These are phyloP conservation scores for Salix arbutifolia DNA, from an alignment of 345 rosid genomes.

Conservation along the genomic window DNA sequence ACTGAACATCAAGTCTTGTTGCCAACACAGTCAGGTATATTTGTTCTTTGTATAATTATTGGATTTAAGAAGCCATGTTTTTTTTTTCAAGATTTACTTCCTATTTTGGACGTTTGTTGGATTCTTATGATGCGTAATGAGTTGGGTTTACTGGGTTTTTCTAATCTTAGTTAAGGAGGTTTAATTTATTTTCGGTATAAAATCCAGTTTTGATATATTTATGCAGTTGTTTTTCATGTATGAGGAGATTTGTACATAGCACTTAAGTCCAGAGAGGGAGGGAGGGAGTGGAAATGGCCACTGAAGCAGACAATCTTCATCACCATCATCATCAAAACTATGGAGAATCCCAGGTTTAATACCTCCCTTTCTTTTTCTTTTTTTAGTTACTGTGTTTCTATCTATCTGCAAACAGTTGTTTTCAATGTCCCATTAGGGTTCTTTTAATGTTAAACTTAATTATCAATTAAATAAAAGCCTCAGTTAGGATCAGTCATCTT, in stretches of 20 bases:
- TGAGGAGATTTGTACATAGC: not conserved
- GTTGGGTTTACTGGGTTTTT: not conserved
- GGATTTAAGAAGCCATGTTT: not conserved
- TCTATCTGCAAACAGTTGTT: not conserved
- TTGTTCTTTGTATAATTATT: not conserved
- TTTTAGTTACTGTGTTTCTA: not conserved
- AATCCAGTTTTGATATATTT: too few species aligned
- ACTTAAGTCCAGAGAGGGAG: not conserved
- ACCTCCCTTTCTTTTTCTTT: not conserved
- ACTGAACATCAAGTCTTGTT: not conserved
- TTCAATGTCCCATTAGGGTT: not conserved
- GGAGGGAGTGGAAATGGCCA: not conserved
- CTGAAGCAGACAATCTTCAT: not conserved
- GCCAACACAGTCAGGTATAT: not conserved
- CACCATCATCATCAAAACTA: not conserved
- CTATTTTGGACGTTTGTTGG: not conserved
- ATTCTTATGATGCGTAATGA: not conserved
- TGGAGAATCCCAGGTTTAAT: not conserved
- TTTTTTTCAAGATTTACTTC: not conserved
- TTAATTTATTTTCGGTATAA: too few species aligned
- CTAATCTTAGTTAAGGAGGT: too few species aligned
- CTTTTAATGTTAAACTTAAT: not conserved
- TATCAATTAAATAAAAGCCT: not conserved
- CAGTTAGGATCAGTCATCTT: not conserved
- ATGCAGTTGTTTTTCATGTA: not conserved